Base-by-base conservation (phyloP, 108 stramenopile genomes). In the Nitzschia sp. region DNA sequence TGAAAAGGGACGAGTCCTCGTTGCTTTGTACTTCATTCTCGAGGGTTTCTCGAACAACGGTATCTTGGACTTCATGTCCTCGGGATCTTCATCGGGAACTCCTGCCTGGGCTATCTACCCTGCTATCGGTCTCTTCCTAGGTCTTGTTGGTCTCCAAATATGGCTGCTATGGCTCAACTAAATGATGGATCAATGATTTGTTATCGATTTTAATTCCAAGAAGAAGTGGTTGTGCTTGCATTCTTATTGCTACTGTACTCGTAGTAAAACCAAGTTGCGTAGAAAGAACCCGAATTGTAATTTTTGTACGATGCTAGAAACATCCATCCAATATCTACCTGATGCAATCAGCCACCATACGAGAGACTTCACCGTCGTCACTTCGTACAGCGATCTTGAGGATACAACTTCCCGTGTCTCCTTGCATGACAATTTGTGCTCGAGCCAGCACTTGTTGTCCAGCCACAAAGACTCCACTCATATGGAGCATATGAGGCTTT, bases 361-460 rank as follows among this genome's bases (percentile, higher is more conserved):
- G 75, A 25, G 89, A 86, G 10, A 96, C 80, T 22, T 76, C 67
- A 8, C 59, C 73, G 64, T 86, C 80, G 34, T 88, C 84, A 62
- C 88, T 90, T 57, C 93, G 79, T 19, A 97, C 91, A 0, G 91
- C 96, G 66, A 97, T 89, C 84, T 97, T 97, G 14, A 97, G 79
- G 41, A 96, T 61, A 34, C 29, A 34, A 14, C 85, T 86, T 22
- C 71, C 71, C 9, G 25, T 69, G 10, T 72, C 67, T 3, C 83
- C 72, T 53, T 94, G 91, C 58, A 93, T 83, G 21, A 73, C 76
- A 64, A 92, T 68, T 70, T 97, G 97, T 6, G 97, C 95, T 39
- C 97, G 62, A 8, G 82, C 90, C 72, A 95, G 62, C 10, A 95
- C 92, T 22, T 80, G 67, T 61, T 84, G 76, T 42, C 91, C 87